These are phyloP conservation scores for Aspergillus fijiensis DNA, from an alignment of 2,329 filamentous ascomycete genomes.

Conservation along the genomic window DNA sequence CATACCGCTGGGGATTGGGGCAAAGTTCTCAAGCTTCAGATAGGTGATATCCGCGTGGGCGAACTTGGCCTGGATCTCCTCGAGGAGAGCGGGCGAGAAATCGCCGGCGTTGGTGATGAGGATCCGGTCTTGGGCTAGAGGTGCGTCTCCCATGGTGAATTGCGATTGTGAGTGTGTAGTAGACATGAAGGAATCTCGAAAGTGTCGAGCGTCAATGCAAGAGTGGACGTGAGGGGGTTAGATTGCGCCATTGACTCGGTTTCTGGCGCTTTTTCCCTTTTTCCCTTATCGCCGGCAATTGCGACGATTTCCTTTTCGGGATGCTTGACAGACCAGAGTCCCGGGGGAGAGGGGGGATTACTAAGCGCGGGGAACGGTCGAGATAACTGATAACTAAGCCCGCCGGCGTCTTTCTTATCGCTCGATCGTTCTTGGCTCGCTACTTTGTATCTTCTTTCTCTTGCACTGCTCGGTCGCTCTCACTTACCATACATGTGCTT, in stretches of 20 bases:
- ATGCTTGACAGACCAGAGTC: not conserved
- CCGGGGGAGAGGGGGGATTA: not conserved
- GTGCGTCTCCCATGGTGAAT: conserved; percentile 26
- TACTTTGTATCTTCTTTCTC: not conserved
- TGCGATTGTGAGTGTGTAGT: not conserved
- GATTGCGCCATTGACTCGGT: not conserved
- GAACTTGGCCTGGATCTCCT: conserved; percentile 23
- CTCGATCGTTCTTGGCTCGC: not conserved
- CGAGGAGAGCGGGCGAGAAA: conserved; percentile 19
- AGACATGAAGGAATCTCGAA: not conserved
- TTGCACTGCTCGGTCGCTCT: not conserved
- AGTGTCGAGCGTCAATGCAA: not conserved
- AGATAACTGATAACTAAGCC: not conserved
- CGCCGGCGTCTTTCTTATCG: not conserved
- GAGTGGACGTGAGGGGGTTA: not conserved
- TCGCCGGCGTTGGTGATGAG: conserved; percentile 23
- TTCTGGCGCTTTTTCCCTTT: not conserved
- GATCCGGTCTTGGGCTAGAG: conserved; percentile 19
- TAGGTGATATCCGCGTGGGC: conserved; percentile 23
- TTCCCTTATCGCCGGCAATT: not conserved
- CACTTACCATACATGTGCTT: too few species aligned
- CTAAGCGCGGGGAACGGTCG: conserved; percentile 1
- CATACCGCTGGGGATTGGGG: conserved; percentile 25
- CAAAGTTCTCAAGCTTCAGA: conserved; percentile 13
- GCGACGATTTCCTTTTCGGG: not conserved